These are phyloP conservation scores for Fusarium oxysporum DNA, from an alignment of 2,329 filamentous ascomycete species.

Conservation along the genomic window DNA sequence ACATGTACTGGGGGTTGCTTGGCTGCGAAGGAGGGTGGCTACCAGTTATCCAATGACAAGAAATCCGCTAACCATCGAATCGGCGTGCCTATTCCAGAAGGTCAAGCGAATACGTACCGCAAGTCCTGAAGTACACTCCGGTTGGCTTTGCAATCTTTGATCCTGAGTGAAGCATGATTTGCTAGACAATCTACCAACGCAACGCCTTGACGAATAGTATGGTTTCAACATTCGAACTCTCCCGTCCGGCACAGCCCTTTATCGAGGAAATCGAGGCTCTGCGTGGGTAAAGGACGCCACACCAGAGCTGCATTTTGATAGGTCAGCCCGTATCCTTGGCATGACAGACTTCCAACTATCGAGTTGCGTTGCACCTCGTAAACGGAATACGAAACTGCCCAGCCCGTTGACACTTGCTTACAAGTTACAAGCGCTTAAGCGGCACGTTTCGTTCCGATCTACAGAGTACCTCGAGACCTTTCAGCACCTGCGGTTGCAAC, in stretches of 20 bases:
- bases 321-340: conserved; percentile 18
- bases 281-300: background rate
- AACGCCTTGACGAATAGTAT: conserved; percentile 4
- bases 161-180: background rate
- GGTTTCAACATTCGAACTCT: background rate
- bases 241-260: background rate
- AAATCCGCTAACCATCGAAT: conserved; percentile 8
- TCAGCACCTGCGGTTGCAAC: background rate
- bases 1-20: conserved; percentile 6
- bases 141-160: background rate
- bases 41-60: conserved; percentile 9
- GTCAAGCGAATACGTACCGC: conserved; percentile 3
- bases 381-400: conserved; percentile 11
- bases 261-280: background rate
- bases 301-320: conserved; percentile 6
- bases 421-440: conserved; percentile 6
- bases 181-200: background rate
- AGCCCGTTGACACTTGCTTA: background rate
- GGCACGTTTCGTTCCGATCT: background rate
- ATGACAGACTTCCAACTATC: background rate
- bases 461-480: background rate
- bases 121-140: background rate
- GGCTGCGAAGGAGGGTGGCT: conserved; percentile 25
- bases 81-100: conserved; percentile 34
- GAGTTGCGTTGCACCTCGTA: background rate